Percentiles rank a stretch among this genome's conserved stretches.
Evolutionary conservation across 306 rosid species (phyloP).

Genomic region (Lathyrus aphaca): DNA sequence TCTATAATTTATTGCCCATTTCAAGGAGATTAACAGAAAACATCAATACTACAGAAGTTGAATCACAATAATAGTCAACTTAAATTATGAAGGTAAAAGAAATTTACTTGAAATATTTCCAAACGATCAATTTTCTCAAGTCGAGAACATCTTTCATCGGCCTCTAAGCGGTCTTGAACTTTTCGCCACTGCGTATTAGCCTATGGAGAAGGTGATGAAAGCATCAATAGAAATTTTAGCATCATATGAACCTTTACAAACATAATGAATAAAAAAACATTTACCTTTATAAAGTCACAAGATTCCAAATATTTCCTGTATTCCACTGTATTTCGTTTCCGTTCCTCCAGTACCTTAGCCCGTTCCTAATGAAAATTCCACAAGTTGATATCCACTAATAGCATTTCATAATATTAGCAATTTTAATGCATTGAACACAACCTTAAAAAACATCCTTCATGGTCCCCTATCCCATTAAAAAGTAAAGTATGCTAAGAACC

Average conservation of each 20-base stretch:
- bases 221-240: slow-evolving; percentile 34
- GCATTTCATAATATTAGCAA: slow-evolving; percentile 30
- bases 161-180: slow-evolving; percentile 91
- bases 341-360: slow-evolving; percentile 77
- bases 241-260: slow-evolving; percentile 31
- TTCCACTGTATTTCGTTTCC: slow-evolving; percentile 60
- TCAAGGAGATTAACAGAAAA: slow-evolving; percentile 17
- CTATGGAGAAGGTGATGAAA: slow-evolving; percentile 48
- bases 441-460: not conserved
- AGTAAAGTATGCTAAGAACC: not conserved
- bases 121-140: slow-evolving; percentile 87
- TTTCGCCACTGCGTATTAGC: slow-evolving; percentile 94
- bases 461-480: slow-evolving; percentile 13
- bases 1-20: slow-evolving; percentile 3
- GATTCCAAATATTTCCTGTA: slow-evolving; percentile 79
- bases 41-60: slow-evolving; percentile 18
- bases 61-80: slow-evolving; percentile 24
- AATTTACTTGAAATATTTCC: slow-evolving; percentile 74
- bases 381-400: slow-evolving; percentile 33
- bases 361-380: slow-evolving; percentile 63
- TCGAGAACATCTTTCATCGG: slow-evolving; percentile 86
- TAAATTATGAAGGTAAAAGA: slow-evolving; percentile 25
- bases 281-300: slow-evolving; percentile 91
- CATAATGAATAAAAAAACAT: slow-evolving; percentile 22
- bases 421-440: slow-evolving; percentile 17